These are phyloP conservation scores for Cryoendolithus antarcticus DNA, from an alignment of 2,329 filamentous ascomycete species.

Conservation along the genomic window DNA sequence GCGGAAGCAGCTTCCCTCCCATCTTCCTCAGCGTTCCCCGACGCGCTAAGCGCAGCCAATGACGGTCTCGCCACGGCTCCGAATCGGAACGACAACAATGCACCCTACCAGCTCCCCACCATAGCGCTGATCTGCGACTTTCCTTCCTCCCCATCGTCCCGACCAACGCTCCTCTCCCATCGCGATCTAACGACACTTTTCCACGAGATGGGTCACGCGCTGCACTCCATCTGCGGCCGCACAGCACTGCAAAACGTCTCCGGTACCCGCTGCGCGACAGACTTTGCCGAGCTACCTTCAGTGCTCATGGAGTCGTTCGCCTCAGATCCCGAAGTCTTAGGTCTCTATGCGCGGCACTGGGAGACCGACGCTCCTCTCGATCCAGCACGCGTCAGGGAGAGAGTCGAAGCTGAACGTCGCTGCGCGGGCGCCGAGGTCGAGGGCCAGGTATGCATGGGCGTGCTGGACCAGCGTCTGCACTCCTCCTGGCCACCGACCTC, in stretches of 20 bases:
- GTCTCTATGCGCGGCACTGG: slow-evolving; percentile 81
- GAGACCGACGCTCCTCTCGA: slow-evolving; percentile 72
- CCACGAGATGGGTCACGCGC: slow-evolving; percentile 97
- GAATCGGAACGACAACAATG: slow-evolving; percentile 37
- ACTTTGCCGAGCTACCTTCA: slow-evolving; percentile 90
- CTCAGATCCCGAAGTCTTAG: slow-evolving; percentile 68
- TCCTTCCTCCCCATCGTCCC: slow-evolving; percentile 26
- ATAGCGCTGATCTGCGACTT: slow-evolving; percentile 96
- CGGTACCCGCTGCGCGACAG: slow-evolving; percentile 87
- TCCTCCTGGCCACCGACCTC: slow-evolving; percentile 35
- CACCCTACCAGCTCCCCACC: slow-evolving; percentile 78
- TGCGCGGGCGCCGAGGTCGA: slow-evolving; percentile 78
- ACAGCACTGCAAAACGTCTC: slow-evolving; percentile 88
- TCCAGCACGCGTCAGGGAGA: slow-evolving; percentile 56
- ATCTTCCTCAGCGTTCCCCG: slow-evolving; percentile 42
- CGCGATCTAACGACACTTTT: slow-evolving; percentile 88
- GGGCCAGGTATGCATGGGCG: slow-evolving; percentile 77
- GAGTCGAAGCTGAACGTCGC: slow-evolving; percentile 53
- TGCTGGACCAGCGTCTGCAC: slow-evolving; percentile 87
- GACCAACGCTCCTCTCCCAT: slow-evolving; percentile 65
- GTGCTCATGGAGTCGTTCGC: slow-evolving; percentile 98
- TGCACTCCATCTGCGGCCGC: slow-evolving; percentile 86
- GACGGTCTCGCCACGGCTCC: slow-evolving; percentile 65
- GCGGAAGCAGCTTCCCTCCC: slow-evolving; percentile 49
- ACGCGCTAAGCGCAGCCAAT: slow-evolving; percentile 58